Base-by-base conservation (phyloP, 1,284 basidiomycete genomes). In the Termitomyces sp. region DNA sequence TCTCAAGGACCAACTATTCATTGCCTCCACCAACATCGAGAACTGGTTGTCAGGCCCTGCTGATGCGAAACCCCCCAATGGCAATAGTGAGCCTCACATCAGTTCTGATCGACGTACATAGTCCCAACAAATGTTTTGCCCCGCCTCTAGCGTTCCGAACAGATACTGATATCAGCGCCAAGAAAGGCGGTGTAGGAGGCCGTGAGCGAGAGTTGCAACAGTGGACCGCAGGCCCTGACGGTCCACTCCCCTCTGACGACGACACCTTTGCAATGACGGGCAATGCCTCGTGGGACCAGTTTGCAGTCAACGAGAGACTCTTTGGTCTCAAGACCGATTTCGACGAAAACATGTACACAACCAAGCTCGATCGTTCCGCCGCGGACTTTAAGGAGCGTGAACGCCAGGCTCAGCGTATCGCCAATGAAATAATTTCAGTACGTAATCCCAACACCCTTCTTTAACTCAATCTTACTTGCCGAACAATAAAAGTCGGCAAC, bases 271-370 rank as follows among this genome's bases (percentile, higher is more conserved):
- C 84, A 3, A 65, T 77, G 14, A 69, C 79, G 10, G 69, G 57
- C 35, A 73, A 70, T 53, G 69, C 71, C 41, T 72, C 75, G 0
- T 99, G 97, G 96, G 95, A 99, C 69, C 96, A 99, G 72, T 99
- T 99, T 64, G 88, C 88, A 38, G 91, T 79, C 51, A 99, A 99
- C 70, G 94, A 97, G 70, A 81, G 88, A 61, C 77, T 93, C 56
- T 98, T 97, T 66, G 97, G 97, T 16, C 84, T 95, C 58, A 93
- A 81, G 65, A 92, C 93, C 8, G 83, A 85, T 64, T 99, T 93
- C 68, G 87, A 97, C 64, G 96, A 99, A 72, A 90, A 95, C 55
- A 67, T 88, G 39, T 99, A 99, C 71, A 99, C 97, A 18, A 99
- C 96, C 39, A 93, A 86, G 72, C 78, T 99, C 46, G 93, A 99